A percentile compares a stretch with the other conserved stretches of the same genome.
Evolutionary conservation across 495 filamentous ascomycete species (phyloP).

Genomic region (Terfezia boudieri): DNA sequence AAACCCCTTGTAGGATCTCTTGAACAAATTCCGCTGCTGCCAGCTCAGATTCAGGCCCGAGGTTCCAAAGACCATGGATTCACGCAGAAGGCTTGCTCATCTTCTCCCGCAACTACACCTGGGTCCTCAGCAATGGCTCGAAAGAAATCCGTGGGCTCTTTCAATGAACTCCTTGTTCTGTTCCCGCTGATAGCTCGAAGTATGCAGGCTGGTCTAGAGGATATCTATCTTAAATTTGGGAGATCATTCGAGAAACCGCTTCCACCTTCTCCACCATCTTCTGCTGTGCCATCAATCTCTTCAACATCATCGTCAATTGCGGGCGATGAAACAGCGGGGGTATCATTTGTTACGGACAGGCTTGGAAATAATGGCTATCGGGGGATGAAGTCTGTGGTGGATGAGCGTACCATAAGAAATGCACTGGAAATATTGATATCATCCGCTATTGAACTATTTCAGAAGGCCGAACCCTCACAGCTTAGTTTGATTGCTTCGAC

Average conservation of each 20-base stretch:
- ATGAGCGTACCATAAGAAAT: constrained; percentile 37
- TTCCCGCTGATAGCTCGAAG: constrained; percentile 95
- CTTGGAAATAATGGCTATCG: background rate
- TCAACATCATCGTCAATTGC: constrained; percentile 12
- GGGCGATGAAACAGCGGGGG: background rate
- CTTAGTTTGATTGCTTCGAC: constrained; percentile 76
- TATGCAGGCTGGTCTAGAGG: constrained; percentile 82
- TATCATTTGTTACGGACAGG: background rate
- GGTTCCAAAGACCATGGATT: background rate
- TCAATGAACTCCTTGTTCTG: constrained; percentile 71
- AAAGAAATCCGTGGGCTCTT: constrained; percentile 78
- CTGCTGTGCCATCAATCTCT: constrained; percentile 24
- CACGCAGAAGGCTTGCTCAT: background rate
- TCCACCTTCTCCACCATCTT: constrained; percentile 41
- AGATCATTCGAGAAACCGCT: constrained; percentile 64
- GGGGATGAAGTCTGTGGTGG: constrained; percentile 3
- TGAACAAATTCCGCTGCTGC: constrained; percentile 33
- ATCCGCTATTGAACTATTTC: constrained; percentile 83
- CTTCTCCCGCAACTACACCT: constrained; percentile 1
- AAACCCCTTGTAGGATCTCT: constrained; percentile 68
- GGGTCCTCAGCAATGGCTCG: constrained; percentile 15
- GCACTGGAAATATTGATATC: constrained; percentile 81
- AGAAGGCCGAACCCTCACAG: constrained; percentile 86
- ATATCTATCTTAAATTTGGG: constrained; percentile 74
- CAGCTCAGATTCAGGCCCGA: constrained; percentile 7